phyloP scores from a whole-genome alignment of 139 green algal species.

The Zygnema circumcarinatum region DNA sequence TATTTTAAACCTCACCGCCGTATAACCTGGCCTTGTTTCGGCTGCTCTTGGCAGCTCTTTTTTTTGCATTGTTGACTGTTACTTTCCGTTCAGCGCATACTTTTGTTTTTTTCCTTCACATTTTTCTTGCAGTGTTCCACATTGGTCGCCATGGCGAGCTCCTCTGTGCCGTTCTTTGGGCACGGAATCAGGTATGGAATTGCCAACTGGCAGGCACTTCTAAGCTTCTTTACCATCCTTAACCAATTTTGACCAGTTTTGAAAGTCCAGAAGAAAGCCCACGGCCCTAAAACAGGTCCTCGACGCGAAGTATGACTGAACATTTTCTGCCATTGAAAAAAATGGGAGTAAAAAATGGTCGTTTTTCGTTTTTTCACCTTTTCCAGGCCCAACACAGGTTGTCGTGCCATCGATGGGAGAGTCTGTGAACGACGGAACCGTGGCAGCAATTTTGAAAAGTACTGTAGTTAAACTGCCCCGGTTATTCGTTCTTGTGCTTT shows the following conservation, averaged over 20 bases:
- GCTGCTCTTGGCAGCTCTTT: too few species aligned
- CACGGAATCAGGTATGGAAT: not conserved
- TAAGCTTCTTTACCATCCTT: not conserved
- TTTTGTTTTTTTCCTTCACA: too few species aligned
- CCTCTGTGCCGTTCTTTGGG: not conserved
- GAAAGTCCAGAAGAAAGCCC: not conserved
- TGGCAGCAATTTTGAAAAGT: constrained; percentile 62
- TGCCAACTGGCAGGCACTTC: not conserved
- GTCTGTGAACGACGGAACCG: constrained; percentile 62
- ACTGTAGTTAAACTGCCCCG: too few species aligned
- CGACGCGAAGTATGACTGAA: not conserved
- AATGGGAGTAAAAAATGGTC: not conserved
- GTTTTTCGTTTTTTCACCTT: not conserved
- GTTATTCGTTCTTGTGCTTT: too few species aligned
- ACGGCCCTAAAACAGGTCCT: too few species aligned
- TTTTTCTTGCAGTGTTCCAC: not conserved
- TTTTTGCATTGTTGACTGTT: too few species aligned
- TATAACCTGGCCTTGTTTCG: too few species aligned
- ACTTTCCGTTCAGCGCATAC: too few species aligned
- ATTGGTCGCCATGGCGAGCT: not conserved
- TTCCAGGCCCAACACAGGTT: not conserved
- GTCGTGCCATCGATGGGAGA: constrained; percentile 63
- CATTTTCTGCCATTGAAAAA: not conserved
- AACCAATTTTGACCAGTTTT: not conserved
- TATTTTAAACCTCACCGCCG: too few species aligned